phyloP scores from a whole-genome alignment of 441 rosid genomes.

The Gossypium aridum region DNA sequence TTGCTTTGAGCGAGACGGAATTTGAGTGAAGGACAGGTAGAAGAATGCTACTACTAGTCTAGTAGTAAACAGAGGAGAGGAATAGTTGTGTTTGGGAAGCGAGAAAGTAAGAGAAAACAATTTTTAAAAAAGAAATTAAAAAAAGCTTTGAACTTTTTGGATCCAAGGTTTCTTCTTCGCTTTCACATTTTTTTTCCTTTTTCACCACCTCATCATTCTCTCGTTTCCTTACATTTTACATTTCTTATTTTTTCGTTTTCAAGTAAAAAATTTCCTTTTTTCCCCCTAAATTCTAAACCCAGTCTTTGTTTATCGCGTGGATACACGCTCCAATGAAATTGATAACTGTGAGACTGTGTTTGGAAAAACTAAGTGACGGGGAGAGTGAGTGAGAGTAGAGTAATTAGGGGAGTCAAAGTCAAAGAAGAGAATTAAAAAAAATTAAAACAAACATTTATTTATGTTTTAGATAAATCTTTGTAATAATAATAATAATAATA shows the following conservation, averaged over 20 bases:
- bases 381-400: neutral
- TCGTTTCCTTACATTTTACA: constrained; percentile 14
- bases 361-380: neutral
- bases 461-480: neutral
- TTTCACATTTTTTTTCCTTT: neutral
- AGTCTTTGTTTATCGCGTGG: neutral
- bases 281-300: neutral
- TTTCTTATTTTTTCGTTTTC: neutral
- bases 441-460: neutral
- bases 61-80: neutral
- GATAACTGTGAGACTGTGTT: neutral
- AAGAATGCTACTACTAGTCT: neutral
- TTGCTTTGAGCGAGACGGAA: constrained; percentile 17
- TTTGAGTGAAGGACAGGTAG: constrained; percentile 18
- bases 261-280: neutral
- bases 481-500: neutral
- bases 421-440: neutral
- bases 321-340: neutral
- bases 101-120: constrained; percentile 25
- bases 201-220: constrained; percentile 28
- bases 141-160: constrained; percentile 28
- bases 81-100: constrained; percentile 31
- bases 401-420: constrained; percentile 18
- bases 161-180: constrained; percentile 30
- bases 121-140: neutral